These are phyloP conservation scores for Limnomonas spitsbergensis DNA, from an alignment of 139 green algal genomes.

Conservation along the genomic window DNA sequence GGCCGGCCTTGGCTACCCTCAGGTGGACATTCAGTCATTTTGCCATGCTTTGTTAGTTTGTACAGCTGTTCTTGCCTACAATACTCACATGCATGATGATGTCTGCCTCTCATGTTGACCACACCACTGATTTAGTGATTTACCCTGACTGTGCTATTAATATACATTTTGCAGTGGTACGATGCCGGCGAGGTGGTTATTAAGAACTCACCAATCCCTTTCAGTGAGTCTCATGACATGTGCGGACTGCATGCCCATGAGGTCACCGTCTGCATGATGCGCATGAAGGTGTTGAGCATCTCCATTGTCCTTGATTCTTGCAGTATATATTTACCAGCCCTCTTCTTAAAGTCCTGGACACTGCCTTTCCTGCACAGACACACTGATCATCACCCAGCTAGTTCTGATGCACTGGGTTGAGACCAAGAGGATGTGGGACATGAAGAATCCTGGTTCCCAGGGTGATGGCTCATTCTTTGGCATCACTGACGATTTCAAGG, in stretches of 20 bases:
- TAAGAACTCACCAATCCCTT: conserved; percentile 62
- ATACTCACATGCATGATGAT: no score
- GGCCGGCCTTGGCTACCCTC: conserved; percentile 47
- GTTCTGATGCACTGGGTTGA: conserved; percentile 74
- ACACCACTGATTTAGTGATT: no score
- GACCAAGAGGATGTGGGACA: conserved; percentile 76
- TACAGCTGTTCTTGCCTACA: no score
- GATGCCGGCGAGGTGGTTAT: conserved; percentile 71
- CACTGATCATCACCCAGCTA: conserved; percentile 66
- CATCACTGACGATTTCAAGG: conserved; percentile 78
- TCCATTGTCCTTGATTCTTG: no score
- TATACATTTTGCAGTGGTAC: conserved; percentile 67
- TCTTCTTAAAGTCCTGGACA: no score
- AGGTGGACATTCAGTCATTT: conserved; percentile 17
- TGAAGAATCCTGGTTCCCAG: conserved; percentile 82
- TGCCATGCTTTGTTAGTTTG: no score
- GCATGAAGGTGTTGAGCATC: no score
- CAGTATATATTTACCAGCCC: no score
- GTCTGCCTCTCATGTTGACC: no score
- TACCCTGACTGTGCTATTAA: no score
- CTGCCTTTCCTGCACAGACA: conserved; percentile 29
- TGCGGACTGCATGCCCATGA: background rate
- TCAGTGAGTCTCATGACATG: conserved; percentile 39
- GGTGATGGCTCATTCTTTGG: conserved; percentile 81
- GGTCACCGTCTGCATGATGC: background rate